phyloP scores from a whole-genome alignment of 495 filamentous ascomycete genomes.

The Xylaria flabelliformis region DNA sequence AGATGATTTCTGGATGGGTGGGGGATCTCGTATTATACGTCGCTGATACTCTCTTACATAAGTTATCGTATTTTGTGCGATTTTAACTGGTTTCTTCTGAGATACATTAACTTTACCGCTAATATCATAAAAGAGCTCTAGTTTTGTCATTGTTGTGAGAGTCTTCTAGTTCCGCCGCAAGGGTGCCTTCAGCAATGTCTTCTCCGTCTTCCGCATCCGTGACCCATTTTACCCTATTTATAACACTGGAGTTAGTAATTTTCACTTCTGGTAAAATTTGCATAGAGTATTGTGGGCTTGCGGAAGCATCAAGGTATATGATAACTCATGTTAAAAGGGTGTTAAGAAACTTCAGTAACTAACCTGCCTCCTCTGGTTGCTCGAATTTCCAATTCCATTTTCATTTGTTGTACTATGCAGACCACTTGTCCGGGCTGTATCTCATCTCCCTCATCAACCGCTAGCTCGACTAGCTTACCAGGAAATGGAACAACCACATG shows the following conservation, averaged over 20 bases:
- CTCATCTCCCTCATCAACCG: slow-evolving; percentile 60
- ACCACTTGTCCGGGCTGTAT: slow-evolving; percentile 61
- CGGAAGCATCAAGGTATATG: background rate
- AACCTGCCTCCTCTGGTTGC: slow-evolving; percentile 50
- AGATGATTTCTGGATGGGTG: background rate
- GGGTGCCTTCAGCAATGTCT: slow-evolving; percentile 64
- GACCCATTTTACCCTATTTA: slow-evolving; percentile 55
- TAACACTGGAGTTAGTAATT: background rate
- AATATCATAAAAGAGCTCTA: background rate
- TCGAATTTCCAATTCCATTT: slow-evolving; percentile 69
- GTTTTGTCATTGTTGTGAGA: background rate
- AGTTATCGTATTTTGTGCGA: background rate
- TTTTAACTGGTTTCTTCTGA: background rate
- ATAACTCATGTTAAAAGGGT: background rate
- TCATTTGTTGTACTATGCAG: slow-evolving; percentile 71
- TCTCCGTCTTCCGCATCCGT: slow-evolving; percentile 65
- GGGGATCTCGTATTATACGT: background rate
- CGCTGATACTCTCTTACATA: background rate
- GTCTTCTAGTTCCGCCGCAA: slow-evolving; percentile 60
- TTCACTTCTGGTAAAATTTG: background rate
- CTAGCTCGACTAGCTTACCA: slow-evolving; percentile 64
- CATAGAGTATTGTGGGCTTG: background rate
- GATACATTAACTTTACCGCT: background rate
- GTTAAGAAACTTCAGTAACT: background rate
- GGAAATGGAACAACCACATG: slow-evolving; percentile 65